These are phyloP conservation scores for Ambrosia trifida DNA, from an alignment of 129 eudicot species.

Conservation along the genomic window DNA sequence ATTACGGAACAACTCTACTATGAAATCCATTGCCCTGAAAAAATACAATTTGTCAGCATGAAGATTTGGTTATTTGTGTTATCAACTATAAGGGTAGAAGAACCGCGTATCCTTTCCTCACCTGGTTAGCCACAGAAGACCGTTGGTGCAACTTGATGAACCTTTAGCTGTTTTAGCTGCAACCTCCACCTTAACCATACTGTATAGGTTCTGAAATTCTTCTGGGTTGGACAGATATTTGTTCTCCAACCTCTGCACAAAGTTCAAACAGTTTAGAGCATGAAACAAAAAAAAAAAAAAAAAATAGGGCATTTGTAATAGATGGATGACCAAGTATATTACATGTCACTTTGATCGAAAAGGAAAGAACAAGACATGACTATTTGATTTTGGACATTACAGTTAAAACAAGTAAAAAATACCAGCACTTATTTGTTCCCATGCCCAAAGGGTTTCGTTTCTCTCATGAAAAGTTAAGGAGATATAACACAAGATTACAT, in stretches of 20 bases:
- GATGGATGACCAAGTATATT: constrained; percentile 3
- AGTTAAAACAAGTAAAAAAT: neutral
- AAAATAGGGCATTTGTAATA: neutral
- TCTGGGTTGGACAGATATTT: constrained; percentile 62
- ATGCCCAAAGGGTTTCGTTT: neutral
- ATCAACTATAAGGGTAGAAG: constrained; percentile 8
- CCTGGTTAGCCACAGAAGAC: constrained; percentile 94
- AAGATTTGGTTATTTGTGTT: constrained; percentile 3
- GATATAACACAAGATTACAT: neutral
- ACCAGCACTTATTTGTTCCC: neutral
- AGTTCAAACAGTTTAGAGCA: neutral
- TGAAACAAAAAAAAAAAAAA: neutral
- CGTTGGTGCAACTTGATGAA: constrained; percentile 89
- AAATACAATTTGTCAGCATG: constrained; percentile 13
- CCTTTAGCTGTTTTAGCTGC: constrained; percentile 69
- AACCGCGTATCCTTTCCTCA: constrained; percentile 17
- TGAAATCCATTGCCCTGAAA: constrained; percentile 87
- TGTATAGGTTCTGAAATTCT: constrained; percentile 73
- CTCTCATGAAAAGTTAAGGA: neutral
- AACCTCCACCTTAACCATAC: constrained; percentile 70
- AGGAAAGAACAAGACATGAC: neutral
- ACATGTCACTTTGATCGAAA: neutral
- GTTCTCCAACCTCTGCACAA: constrained; percentile 68
- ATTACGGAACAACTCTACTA: constrained; percentile 72
- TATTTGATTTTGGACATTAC: constrained; percentile 4